Evolutionary conservation across 495 filamentous ascomycete genomes (phyloP), one percentile per base, ranked within the genome.

Genomic region (Aspergillus sclerotiicarbonarius): DNA sequence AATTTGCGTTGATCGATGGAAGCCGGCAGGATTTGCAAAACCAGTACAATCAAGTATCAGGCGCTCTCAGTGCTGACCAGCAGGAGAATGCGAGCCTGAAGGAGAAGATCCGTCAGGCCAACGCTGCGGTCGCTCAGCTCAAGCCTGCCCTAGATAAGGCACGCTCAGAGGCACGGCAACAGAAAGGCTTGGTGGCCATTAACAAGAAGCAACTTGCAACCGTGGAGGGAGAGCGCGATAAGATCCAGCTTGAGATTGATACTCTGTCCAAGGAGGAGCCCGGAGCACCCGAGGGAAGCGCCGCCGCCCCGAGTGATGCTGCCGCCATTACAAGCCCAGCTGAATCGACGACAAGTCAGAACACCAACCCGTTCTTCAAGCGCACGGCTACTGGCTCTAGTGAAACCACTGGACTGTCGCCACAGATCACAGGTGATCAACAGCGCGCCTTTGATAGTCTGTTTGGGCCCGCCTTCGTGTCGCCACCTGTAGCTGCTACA

Each of bases 151-250:
- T 98, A 50, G 94, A 98, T 62, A 96, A 96, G 75, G 78, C 95
- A 53, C 87, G 90, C 67, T 88, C 85, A 10, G 90, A 94, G 61
- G 90, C 92, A 39, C 85, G 94, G 19, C 94, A 96, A 67, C 91
- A 97, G 73, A 96, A 95, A 72, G 94, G 94, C 9, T 73, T 96
- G 44, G 94, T 95, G 45, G 91, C 95, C 5, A 98, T 98, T 73
- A 96, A 95, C 76, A 97, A 95, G 76, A 98, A 98, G 75, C 94
- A 98, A 74, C 79, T 97, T 48, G 81, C 88, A 35, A 96, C 93
- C 1, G 87, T 86, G 58, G 95, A 98, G 71, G 82, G 79, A 31
- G 94, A 98, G 65, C 81, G 87, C 15, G 92, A 96, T 43, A 93
- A 89, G 72, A 69, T 94, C 39, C 90, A 91, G 72, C 72, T 72